phyloP scores from a whole-genome alignment of 2,329 filamentous ascomycete species.

The Cadophora sp. region DNA sequence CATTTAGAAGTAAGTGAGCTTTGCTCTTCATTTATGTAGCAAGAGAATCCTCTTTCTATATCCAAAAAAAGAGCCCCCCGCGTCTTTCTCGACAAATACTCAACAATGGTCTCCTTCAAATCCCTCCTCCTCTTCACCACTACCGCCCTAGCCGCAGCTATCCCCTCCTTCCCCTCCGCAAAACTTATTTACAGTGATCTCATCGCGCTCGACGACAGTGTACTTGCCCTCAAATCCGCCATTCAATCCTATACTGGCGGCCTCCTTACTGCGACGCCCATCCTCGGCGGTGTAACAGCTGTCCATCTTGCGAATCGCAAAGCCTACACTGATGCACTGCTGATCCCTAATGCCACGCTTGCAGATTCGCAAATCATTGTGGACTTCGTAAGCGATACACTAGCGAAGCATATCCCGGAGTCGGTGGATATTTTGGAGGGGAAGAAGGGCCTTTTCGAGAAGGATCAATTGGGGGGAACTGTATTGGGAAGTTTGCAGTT shows the following conservation, averaged over 20 bases:
- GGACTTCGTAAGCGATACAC: slow-evolving; percentile 16
- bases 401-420: slow-evolving; percentile 18
- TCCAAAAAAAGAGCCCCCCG: neutral
- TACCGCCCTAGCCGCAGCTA: slow-evolving; percentile 1
- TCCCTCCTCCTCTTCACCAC: slow-evolving; percentile 20
- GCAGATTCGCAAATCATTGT: slow-evolving; percentile 19
- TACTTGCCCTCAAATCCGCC: slow-evolving; percentile 53
- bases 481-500: slow-evolving; percentile 18
- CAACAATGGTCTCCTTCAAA: slow-evolving; percentile 25
- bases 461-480: neutral
- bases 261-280: slow-evolving; percentile 29
- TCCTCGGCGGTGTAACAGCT: slow-evolving; percentile 24
- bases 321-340: neutral
- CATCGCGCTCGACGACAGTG: slow-evolving; percentile 53
- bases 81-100: neutral
- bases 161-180: neutral
- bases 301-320: slow-evolving; percentile 26
- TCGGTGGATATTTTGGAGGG: slow-evolving; percentile 12
- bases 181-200: slow-evolving; percentile 49
- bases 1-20: neutral
- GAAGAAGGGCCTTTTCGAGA: slow-evolving; percentile 19
- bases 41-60: neutral
- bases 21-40: neutral
- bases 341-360: slow-evolving; percentile 4
- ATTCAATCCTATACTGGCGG: slow-evolving; percentile 24